A percentile compares a stretch with the other conserved stretches of the same genome.
These are phyloP conservation scores for Plasmopara halstedii DNA, from an alignment of 352 stramenopile genomes.

Conservation along the genomic window DNA sequence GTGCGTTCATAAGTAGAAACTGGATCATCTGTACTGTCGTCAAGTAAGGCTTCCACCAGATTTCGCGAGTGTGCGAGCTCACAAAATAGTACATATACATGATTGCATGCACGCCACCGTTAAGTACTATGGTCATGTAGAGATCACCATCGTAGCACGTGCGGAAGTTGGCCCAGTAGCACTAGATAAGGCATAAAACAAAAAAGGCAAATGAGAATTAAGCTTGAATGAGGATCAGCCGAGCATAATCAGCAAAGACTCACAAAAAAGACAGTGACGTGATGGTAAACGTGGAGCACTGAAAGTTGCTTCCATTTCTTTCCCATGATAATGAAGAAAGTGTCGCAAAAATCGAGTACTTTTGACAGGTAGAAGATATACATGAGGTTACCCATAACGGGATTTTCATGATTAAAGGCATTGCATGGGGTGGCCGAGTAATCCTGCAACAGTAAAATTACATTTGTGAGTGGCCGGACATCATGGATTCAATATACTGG, in stretches of 20 bases:
- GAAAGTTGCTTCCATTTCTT: conserved; percentile 97
- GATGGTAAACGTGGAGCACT: conserved; percentile 97
- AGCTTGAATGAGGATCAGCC: not conserved
- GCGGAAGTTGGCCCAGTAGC: conserved; percentile 93
- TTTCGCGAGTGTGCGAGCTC: conserved; percentile 92
- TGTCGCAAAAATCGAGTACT: conserved; percentile 86
- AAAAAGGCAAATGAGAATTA: not conserved
- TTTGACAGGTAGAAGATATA: conserved; percentile 98
- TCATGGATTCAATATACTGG: too few species aligned
- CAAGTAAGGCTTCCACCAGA: conserved; percentile 96
- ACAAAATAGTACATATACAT: conserved; percentile 99
- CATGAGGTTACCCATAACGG: conserved; percentile 88
- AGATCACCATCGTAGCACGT: conserved; percentile 93
- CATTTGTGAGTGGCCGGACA: conserved; percentile 4
- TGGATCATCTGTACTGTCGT: conserved; percentile 89
- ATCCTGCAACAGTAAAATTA: conserved; percentile 15
- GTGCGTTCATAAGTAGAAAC: conserved; percentile 32
- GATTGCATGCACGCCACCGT: conserved; percentile 95
- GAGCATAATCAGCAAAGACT: conserved; percentile 17
- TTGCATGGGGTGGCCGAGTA: conserved; percentile 89
- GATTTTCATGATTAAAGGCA: conserved; percentile 80
- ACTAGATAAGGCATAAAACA: conserved; percentile 14
- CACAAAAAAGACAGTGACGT: conserved; percentile 94
- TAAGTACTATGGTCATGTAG: conserved; percentile 94
- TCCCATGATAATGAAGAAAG: conserved; percentile 94